phyloP scores from a whole-genome alignment of 306 rosid species.

The Prunus mume region DNA sequence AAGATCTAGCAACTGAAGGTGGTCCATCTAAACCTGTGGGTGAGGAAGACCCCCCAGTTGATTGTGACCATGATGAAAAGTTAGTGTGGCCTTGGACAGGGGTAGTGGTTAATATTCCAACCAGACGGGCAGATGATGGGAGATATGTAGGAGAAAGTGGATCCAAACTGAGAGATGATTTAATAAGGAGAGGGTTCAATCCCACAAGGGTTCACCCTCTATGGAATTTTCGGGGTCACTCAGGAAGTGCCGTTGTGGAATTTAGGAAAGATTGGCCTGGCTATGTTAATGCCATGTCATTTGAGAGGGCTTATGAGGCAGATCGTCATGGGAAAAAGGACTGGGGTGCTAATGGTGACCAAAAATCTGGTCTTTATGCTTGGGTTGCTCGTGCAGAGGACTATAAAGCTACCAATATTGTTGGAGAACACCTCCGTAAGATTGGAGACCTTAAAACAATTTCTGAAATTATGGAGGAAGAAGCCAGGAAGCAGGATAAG shows the following conservation, averaged over 20 bases:
- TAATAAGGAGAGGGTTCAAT: constrained; percentile 68
- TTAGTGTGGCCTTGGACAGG: constrained; percentile 98
- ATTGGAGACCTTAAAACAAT: constrained; percentile 70
- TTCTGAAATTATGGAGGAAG: constrained; percentile 75
- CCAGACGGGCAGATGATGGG: constrained; percentile 57
- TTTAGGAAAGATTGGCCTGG: constrained; percentile 84
- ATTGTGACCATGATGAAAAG: constrained; percentile 53
- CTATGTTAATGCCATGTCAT: constrained; percentile 67
- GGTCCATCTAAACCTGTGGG: constrained; percentile 45
- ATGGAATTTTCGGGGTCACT: constrained; percentile 69
- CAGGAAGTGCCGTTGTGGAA: constrained; percentile 79
- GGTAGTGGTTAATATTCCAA: constrained; percentile 81
- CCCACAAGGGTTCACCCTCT: constrained; percentile 65
- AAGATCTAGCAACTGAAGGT: constrained; percentile 41
- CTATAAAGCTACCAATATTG: constrained; percentile 49
- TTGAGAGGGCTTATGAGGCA: constrained; percentile 78
- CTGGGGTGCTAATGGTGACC: constrained; percentile 46
- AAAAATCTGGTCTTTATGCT: constrained; percentile 71
- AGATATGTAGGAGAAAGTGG: constrained; percentile 76
- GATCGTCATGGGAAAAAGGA: constrained; percentile 73
- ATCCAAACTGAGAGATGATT: constrained; percentile 85
- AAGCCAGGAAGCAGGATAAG: constrained; percentile 62
- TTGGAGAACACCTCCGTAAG: constrained; percentile 75
- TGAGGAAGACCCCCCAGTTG: constrained; percentile 43
- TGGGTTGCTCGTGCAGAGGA: constrained; percentile 93